Percentiles rank a stretch among this genome's conserved stretches.
phyloP scores from a whole-genome alignment of 2,329 filamentous ascomycete genomes.

The Aspergillus ibericus region DNA sequence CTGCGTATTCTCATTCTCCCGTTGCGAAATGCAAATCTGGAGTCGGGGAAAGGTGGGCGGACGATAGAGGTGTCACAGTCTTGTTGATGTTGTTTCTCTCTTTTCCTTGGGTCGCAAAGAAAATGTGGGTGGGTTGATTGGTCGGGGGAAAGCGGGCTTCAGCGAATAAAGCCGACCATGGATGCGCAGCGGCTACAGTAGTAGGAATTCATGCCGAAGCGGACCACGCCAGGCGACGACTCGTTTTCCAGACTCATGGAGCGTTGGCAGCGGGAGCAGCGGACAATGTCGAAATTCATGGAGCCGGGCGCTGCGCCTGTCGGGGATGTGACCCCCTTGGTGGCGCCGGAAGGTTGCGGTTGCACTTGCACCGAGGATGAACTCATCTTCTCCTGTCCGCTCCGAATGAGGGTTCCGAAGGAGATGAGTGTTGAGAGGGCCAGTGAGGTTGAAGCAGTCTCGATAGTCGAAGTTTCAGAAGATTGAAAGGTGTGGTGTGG shows the following conservation, averaged over 20 bases:
- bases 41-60: neutral
- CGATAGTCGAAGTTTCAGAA: neutral
- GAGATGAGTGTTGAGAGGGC: neutral
- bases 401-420: neutral
- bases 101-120: constrained; percentile 1
- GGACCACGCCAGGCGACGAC: constrained; percentile 40
- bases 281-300: constrained; percentile 42
- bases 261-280: constrained; percentile 51
- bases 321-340: constrained; percentile 25
- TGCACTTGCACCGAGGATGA: constrained; percentile 38
- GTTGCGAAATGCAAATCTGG: neutral
- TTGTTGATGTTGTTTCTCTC: constrained; percentile 1
- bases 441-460: neutral
- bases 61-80: neutral
- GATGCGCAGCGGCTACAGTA: constrained; percentile 49
- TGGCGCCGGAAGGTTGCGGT: constrained; percentile 25
- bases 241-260: constrained; percentile 44
- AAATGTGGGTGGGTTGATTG: constrained; percentile 5
- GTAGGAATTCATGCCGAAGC: constrained; percentile 52
- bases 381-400: constrained; percentile 31
- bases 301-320: constrained; percentile 25
- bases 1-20: neutral
- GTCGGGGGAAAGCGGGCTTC: constrained; percentile 20
- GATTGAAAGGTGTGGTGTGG: neutral
- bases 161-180: constrained; percentile 46